Evolutionary conservation across 2,329 filamentous ascomycete species (phyloP).

Genomic region (Apiospora arundinis): DNA sequence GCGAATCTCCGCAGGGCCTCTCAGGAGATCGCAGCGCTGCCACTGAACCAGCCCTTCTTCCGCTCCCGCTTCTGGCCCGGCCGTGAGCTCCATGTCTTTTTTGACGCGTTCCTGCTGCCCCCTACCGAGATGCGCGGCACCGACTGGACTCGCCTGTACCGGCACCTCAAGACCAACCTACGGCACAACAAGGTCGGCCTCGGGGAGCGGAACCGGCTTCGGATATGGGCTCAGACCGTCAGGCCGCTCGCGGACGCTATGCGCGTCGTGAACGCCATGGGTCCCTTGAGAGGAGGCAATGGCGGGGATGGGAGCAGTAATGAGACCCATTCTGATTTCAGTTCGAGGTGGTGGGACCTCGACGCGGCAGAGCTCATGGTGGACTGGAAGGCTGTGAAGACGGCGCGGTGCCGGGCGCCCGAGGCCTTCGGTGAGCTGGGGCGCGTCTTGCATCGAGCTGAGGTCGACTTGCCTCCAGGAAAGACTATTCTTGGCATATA

Average conservation of each 20-base stretch:
- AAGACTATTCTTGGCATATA: constrained; percentile 27
- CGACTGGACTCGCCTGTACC: constrained; percentile 33
- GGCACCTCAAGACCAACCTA: constrained; percentile 26
- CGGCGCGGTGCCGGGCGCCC: constrained; percentile 23
- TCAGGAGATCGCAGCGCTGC: constrained; percentile 29
- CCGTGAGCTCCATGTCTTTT: constrained; percentile 32
- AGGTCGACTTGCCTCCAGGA: constrained; percentile 28
- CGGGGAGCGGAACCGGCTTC: constrained; percentile 33
- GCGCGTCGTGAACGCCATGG: constrained; percentile 27
- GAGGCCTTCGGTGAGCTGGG: constrained; percentile 28
- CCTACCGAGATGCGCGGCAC: constrained; percentile 25
- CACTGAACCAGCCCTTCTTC: constrained; percentile 34
- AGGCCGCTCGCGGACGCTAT: constrained; percentile 30
- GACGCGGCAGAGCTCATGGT: background rate
- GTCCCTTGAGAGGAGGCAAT: constrained; percentile 26
- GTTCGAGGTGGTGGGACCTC: constrained; percentile 4
- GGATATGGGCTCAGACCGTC: constrained; percentile 35
- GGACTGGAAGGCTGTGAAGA: constrained; percentile 28
- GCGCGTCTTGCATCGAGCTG: constrained; percentile 25
- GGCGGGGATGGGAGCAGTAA: background rate
- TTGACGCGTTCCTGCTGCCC: constrained; percentile 33
- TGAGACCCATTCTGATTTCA: background rate
- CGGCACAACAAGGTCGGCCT: constrained; percentile 29
- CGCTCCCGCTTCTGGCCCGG: constrained; percentile 35
- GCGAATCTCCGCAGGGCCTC: constrained; percentile 33